Evolutionary conservation across 768 basidiomycete species (phyloP).

Genomic region (Termitomyces sp.): DNA sequence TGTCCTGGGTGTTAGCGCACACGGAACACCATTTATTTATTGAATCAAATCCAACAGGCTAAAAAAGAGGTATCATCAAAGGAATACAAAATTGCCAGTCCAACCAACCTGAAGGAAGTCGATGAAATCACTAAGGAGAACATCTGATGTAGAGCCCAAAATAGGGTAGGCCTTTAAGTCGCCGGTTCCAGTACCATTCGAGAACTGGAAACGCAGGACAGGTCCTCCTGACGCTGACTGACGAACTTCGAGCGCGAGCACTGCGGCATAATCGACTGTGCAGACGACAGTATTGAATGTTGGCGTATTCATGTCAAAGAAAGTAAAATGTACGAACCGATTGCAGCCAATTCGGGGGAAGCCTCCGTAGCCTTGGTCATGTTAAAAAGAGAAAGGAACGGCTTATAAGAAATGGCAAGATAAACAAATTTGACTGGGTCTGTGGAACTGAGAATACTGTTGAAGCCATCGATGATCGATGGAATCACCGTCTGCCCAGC

Average conservation of each 20-base stretch:
- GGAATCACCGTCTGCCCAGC: slow-evolving; percentile 62
- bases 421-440: slow-evolving; percentile 55
- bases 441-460: slow-evolving; percentile 40
- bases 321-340: slow-evolving; percentile 35
- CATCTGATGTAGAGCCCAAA: slow-evolving; percentile 37
- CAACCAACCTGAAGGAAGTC: slow-evolving; percentile 27
- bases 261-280: slow-evolving; percentile 57
- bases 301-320: not conserved
- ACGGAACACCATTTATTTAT: slow-evolving; percentile 53
- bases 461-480: slow-evolving; percentile 48
- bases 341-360: slow-evolving; percentile 48
- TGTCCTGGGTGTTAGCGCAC: slow-evolving; percentile 50
- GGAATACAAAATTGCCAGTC: not conserved
- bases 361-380: slow-evolving; percentile 55
- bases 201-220: slow-evolving; percentile 59
- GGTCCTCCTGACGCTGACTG: slow-evolving; percentile 38
- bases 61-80: not conserved
- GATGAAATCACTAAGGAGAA: slow-evolving; percentile 49
- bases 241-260: slow-evolving; percentile 55
- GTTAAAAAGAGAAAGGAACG: slow-evolving; percentile 73
- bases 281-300: not conserved
- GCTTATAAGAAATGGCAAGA: slow-evolving; percentile 67
- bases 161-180: slow-evolving; percentile 44
- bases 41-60: slow-evolving; percentile 47
- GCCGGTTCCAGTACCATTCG: slow-evolving; percentile 49